Evolutionary conservation across 805 yeast species (phyloP), one percentile per base, ranked within the genome.

Genomic region (Pichia californica): DNA sequence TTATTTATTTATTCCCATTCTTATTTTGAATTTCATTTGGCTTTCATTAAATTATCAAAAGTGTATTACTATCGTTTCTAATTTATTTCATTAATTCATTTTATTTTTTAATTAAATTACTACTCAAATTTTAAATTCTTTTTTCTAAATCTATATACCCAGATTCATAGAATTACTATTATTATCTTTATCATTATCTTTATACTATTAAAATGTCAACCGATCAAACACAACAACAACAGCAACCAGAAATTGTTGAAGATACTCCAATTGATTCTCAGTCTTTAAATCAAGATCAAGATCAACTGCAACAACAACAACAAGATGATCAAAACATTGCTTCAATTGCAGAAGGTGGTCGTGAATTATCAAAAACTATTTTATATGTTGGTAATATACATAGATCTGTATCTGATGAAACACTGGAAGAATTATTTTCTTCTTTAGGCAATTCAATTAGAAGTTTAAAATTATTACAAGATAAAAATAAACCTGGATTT

Each of bases 301-400:
- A 21, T 14, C 23, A 19, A 4, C 37, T 31, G 6, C 42, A 44
- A 9, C 38, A 34, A 28, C 23, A 31, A 9, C 35, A 31, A 33
- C 25, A 33, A 27, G 15, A 15, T 11, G 32, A 27, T 7, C 36
- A 20, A 32, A 38, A 34, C 16, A 23, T 41, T 14, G 44, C 44
- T 6, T 41, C 44, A 21, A 34, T 31, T 35, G 39, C 32, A 23
- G 31, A 33, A 25, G 95, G 95, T 41, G 95, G 95, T 27, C 76
- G 95, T 54, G 91, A 84, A 56, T 73, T 83, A 7, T 81, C 88
- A 29, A 74, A 77, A 45, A 81, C 76, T 44, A 82, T 84, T 45
- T 63, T 87, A 36, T 83, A 88, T 57, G 91, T 88, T 35, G 91
- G 94, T 36, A 80, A 82, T 11, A 64, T 88, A 42, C 82, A 75